Conservation (phyloP, 257 asterid species). For the Eustoma russellianum region DNA sequence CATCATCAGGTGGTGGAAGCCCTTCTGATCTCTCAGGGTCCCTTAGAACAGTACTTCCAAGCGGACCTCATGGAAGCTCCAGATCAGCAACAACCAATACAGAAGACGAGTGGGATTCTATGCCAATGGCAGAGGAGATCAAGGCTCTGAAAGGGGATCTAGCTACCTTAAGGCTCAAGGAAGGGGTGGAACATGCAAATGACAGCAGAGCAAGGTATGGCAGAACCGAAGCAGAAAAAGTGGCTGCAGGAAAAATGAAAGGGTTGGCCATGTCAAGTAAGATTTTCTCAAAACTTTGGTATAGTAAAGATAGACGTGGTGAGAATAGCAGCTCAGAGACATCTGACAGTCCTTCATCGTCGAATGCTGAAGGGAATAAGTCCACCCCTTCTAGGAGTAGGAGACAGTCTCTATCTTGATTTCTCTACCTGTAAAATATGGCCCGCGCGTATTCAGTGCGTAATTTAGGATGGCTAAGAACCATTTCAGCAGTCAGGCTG, state of each 20-base stretch:
- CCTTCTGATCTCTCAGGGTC: constrained; percentile 40
- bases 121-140: constrained; percentile 56
- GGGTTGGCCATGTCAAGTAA: constrained; percentile 27
- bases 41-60: constrained; percentile 33
- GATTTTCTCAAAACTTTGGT: constrained; percentile 69
- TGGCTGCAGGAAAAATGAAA: constrained; percentile 35
- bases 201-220: constrained; percentile 15
- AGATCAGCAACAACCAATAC: constrained; percentile 70
- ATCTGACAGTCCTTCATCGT: constrained; percentile 71
- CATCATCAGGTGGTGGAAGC: constrained; percentile 37
- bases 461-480: constrained; percentile 1
- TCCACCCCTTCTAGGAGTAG: constrained; percentile 56
- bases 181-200: constrained; percentile 7
- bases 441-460: neutral
- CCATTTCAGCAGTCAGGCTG: neutral
- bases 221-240: constrained; percentile 31
- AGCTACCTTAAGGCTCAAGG: constrained; percentile 39
- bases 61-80: constrained; percentile 62
- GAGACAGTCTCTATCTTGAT: constrained; percentile 34
- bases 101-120: constrained; percentile 76
- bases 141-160: constrained; percentile 60
- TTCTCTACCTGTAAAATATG: constrained; percentile 12
- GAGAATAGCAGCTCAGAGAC: constrained; percentile 86
- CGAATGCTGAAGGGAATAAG: constrained; percentile 57
- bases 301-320: constrained; percentile 50